Base-by-base conservation (phyloP, 1,139 yeast genomes). In the Candida smagusa region DNA sequence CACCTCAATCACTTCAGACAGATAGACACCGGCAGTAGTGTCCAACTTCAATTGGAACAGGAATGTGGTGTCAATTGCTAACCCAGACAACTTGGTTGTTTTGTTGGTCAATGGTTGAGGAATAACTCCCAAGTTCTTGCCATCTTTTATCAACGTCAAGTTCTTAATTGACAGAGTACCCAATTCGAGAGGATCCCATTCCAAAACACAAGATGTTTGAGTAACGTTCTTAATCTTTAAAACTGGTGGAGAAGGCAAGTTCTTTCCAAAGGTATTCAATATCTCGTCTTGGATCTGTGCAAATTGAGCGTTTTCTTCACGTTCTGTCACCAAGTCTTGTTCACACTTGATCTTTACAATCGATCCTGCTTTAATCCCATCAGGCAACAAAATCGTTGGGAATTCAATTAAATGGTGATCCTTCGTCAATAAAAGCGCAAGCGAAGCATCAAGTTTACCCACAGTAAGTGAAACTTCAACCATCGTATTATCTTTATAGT, bases 321-420 rank as follows among this genome's bases (percentile, higher is more conserved):
- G 51, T 57, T 92, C 97, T 34, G 81, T 76, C 33, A 72, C 78
- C n/a, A 71, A 53, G 56, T 90, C 95, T 46, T 87, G 83, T 42
- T 85, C 90, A 58, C 97, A 90, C 45, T 74, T 77, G 56, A 92
- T 82, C 52, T 84, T 84, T 36, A 92, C 88, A 38, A 92, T 84
- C n/a, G 96, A 86, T 5, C 98, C 99, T 1, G 98, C 95, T 47
- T 77, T 75, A 31, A 90, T 95, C 31, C 94, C 92, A 53, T 83
- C 84, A 7, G 99, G 99, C 37, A 92, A 70, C 39, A 92, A 68
- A 39, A 90, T 81, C 7, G 97, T 89, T 11, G 99, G 99, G 56
- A 92, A 92, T 56, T 94, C 98, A 50, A 92, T 90, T 45, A 92
- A 73, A 59, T 90, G 97, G 58, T 90, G 97, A 59, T 90, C 97